Percentiles rank a stretch among this genome's conserved stretches.
phyloP scores from a whole-genome alignment of 441 rosid species.

The Bruguiera hainesii region DNA sequence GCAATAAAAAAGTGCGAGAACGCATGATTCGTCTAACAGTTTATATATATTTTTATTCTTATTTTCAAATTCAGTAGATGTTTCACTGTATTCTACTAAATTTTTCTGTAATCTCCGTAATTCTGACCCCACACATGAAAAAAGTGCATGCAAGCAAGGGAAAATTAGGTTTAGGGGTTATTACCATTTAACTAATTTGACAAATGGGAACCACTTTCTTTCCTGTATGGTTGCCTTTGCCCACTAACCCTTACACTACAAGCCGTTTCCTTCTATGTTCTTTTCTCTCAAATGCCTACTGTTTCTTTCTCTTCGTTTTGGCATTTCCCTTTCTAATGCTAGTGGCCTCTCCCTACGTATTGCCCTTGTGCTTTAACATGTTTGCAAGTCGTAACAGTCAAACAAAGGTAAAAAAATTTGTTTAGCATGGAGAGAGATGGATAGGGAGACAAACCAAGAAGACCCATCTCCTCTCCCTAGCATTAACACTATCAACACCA shows the following conservation, averaged over 20 bases:
- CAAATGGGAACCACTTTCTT: conserved; percentile 27
- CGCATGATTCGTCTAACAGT: no score
- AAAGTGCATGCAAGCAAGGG: not conserved
- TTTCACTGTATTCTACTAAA: no score
- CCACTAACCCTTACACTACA: conserved; percentile 25
- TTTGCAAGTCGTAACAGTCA: conserved; percentile 28
- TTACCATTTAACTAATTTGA: conserved; percentile 50
- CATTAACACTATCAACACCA: conserved; percentile 12
- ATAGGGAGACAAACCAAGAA: conserved; percentile 46
- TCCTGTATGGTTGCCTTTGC: conserved; percentile 26
- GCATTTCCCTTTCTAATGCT: conserved; percentile 31
- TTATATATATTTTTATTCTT: rapidly evolving
- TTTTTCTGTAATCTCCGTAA: no score
- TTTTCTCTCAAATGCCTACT: conserved; percentile 22
- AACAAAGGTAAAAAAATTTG: not conserved
- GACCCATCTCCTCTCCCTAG: conserved; percentile 39
- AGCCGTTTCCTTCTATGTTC: not conserved
- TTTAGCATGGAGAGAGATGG: conserved; percentile 57
- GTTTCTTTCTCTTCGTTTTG: conserved; percentile 21
- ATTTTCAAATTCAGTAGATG: no score
- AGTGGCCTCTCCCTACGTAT: conserved; percentile 25
- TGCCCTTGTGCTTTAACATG: conserved; percentile 15
- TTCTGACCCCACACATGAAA: not conserved
- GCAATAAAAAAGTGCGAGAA: no score
- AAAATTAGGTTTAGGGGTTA: conserved; percentile 26